Evolutionary conservation across 352 stramenopile genomes (phyloP).

Genomic region (Thalassiosira pacifica): DNA sequence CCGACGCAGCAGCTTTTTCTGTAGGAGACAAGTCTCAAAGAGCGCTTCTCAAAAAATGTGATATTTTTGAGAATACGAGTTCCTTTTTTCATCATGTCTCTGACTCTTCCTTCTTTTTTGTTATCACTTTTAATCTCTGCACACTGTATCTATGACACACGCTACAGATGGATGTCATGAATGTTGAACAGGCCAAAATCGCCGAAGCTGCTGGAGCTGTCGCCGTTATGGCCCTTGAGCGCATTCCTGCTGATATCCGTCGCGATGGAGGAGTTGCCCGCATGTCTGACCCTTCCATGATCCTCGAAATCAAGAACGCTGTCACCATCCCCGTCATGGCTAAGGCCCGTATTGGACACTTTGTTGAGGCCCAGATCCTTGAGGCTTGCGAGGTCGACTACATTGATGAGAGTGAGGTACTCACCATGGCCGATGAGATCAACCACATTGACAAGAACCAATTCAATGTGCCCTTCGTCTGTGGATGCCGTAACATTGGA

Average conservation of each 20-base stretch:
- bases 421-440: constrained; percentile 98
- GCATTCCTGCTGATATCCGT: constrained; percentile 98
- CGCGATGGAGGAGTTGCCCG: constrained; percentile 95
- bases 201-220: constrained; percentile 97
- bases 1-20: too few species aligned
- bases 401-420: constrained; percentile 98
- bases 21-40: too few species aligned
- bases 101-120: neutral
- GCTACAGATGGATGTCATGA: constrained; percentile 88
- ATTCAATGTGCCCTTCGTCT: constrained; percentile 99
- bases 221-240: constrained; percentile 98
- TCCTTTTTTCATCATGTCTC: constrained; percentile 12
- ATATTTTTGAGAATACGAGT: too few species aligned
- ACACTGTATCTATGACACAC: too few species aligned
- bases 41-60: too few species aligned
- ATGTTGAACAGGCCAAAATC: constrained; percentile 92
- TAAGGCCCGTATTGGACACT: constrained; percentile 98
- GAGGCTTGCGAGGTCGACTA: constrained; percentile 98
- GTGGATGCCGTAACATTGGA: constrained; percentile 97
- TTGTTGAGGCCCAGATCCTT: constrained; percentile 98
- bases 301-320: constrained; percentile 97
- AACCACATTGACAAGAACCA: constrained; percentile 88
- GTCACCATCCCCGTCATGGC: constrained; percentile 99
- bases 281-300: constrained; percentile 98
- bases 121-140: neutral